phyloP scores from a whole-genome alignment of 345 rosid species.

The Eucalyptus curtisii region DNA sequence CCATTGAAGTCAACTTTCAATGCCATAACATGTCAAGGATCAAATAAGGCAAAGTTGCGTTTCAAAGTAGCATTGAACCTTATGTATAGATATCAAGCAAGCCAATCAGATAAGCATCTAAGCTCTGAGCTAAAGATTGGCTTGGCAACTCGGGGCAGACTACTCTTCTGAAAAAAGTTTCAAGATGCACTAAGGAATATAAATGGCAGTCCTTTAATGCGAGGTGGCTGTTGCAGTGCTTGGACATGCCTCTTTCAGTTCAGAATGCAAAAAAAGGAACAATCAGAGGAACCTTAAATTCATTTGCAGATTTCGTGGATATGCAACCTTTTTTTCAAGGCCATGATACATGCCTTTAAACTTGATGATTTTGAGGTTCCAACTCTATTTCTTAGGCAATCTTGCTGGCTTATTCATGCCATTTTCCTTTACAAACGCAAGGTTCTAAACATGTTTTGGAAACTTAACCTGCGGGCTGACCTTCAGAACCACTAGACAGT shows the following conservation, averaged over 20 bases:
- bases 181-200: background rate
- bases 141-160: background rate
- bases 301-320: background rate
- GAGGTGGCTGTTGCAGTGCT: background rate
- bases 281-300: background rate
- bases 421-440: background rate
- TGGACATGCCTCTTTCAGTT: background rate
- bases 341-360: background rate
- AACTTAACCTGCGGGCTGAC: background rate
- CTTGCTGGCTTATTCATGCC: background rate
- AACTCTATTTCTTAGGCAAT: background rate
- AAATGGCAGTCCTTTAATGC: background rate
- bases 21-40: background rate
- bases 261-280: background rate
- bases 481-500: background rate
- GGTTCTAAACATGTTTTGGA: background rate
- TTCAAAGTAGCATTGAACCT: background rate
- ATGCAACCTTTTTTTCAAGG: background rate
- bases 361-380: background rate
- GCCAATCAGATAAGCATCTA: background rate
- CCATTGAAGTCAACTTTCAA: background rate
- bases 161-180: background rate
- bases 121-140: background rate
- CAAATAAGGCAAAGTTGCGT: background rate
- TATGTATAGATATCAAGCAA: background rate